These are phyloP conservation scores for Quercus tomentella DNA, from an alignment of 331 rosid genomes.

Conservation along the genomic window DNA sequence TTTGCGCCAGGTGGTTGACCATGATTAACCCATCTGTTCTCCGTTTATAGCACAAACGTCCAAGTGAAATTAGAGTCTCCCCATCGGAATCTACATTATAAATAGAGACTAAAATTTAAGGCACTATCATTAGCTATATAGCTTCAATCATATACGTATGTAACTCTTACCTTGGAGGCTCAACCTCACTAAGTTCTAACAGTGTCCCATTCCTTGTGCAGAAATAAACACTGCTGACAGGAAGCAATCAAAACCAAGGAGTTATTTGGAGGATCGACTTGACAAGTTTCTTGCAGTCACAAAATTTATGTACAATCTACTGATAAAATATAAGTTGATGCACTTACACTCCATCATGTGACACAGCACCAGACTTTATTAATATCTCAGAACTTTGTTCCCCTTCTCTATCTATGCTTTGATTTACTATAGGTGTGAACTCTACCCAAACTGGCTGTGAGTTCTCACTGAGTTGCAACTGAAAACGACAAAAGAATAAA, in stretches of 20 bases:
- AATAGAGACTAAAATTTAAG: constrained; percentile 8
- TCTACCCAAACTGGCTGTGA: constrained; percentile 73
- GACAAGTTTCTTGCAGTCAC: constrained; percentile 1
- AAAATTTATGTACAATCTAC: constrained; percentile 3
- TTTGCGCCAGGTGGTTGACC: constrained; percentile 88
- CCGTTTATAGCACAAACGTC: constrained; percentile 34
- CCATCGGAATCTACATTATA: constrained; percentile 20
- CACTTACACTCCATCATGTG: constrained; percentile 71
- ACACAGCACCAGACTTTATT: constrained; percentile 57
- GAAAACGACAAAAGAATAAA: constrained; percentile 15
- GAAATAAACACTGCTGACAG: constrained; percentile 70
- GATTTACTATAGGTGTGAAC: constrained; percentile 39
- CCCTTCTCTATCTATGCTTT: constrained; percentile 35
- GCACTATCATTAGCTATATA: constrained; percentile 5
- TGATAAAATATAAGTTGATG: neutral
- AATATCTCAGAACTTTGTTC: constrained; percentile 34
- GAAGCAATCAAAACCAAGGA: constrained; percentile 26
- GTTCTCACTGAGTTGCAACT: constrained; percentile 73
- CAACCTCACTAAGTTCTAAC: constrained; percentile 56
- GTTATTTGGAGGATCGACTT: constrained; percentile 10
- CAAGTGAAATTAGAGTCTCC: constrained; percentile 39
- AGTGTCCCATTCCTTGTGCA: constrained; percentile 64
- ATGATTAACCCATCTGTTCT: constrained; percentile 89
- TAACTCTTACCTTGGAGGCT: constrained; percentile 73
- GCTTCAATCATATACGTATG: constrained; percentile 2